Conservation (phyloP, 2,329 filamentous ascomycete species). For the Torrubiella hemipterigena region DNA sequence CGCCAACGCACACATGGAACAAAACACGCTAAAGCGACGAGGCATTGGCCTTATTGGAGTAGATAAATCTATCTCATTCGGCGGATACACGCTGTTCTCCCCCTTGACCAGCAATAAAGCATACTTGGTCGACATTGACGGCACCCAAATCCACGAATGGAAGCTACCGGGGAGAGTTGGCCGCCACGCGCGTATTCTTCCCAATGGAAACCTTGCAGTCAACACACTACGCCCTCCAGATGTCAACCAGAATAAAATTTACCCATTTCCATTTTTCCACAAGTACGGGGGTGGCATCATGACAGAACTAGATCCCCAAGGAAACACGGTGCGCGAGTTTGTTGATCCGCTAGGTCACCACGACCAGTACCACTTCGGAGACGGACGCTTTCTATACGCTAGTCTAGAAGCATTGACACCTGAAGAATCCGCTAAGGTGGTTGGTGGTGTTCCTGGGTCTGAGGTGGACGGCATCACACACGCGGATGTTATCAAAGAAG, state of each 20-base stretch:
- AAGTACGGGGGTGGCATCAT: constrained; percentile 18
- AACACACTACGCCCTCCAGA: constrained; percentile 13
- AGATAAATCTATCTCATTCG: constrained; percentile 13
- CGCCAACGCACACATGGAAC: constrained; percentile 10
- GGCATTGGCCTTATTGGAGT: constrained; percentile 15
- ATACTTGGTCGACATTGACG: constrained; percentile 15
- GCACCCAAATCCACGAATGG: constrained; percentile 16
- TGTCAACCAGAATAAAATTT: constrained; percentile 10
- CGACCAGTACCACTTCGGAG: constrained; percentile 16
- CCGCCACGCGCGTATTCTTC: constrained; percentile 14
- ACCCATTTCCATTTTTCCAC: constrained; percentile 17
- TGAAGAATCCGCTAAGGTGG: constrained; percentile 14
- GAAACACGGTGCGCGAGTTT: constrained; percentile 15
- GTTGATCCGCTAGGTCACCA: constrained; percentile 15
- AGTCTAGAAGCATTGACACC: constrained; percentile 14
- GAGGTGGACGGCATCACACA: constrained; percentile 16
- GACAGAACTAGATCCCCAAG: constrained; percentile 14
- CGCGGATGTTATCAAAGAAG: constrained; percentile 17
- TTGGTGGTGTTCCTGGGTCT: constrained; percentile 13
- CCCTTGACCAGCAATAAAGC: constrained; percentile 15
- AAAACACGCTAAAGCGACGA: constrained; percentile 17
- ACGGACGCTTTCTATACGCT: constrained; percentile 15
- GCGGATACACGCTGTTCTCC: constrained; percentile 17
- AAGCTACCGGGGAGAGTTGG: constrained; percentile 16
- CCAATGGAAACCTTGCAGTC: constrained; percentile 17